Evolutionary conservation across 768 basidiomycete species (phyloP), one percentile per base, ranked within the genome.

Genomic region (Crassisporium funariophilum): DNA sequence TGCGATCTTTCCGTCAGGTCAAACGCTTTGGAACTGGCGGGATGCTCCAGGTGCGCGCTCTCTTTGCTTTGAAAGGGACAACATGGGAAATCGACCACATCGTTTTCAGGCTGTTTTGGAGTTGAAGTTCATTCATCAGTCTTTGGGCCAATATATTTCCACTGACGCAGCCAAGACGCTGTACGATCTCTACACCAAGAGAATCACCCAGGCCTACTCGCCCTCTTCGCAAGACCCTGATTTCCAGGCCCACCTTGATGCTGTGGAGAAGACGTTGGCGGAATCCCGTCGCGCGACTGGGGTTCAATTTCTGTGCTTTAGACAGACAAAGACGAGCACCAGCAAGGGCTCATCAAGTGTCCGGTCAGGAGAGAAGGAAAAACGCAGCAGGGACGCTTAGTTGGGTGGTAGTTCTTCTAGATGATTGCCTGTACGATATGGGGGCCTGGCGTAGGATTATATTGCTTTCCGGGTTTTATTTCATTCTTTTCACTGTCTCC

Each of bases 41-140:
- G 4, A 95, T 98, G 91, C 77, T 99, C 22, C 83, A 90, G 35
- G 94, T 95, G 60, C 42, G 85, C 73, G 12, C 2, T 21, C 29
- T 23, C 16, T 20, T 29, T 36, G 21, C 15, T 35, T 20, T n/a
- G 35, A 2, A 23, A 17, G 24, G n/a, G 21, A 20, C 11, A 23
- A 39, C 15, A 25, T 23, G n/a, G 22, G 31, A 20, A 35, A 21
- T 31, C 21, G 23, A 41, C 37, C 40, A 25, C 11, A 15, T 34
- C 11, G 13, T 54, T 9, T 46, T 19, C 63, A 98, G 93, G 95
- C 95, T 6, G 97, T 95, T 4, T 83, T 99, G 36, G 95, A 98
- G 65, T 91, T 98, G 52, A 95, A 98, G 66, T 98, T 98, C 74
- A 84, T 98, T 70, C 95, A 98, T 66, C 95, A 98, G 70, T 92